These are phyloP conservation scores for Neoboletus magnificus DNA, from an alignment of 768 basidiomycete genomes.

Conservation along the genomic window DNA sequence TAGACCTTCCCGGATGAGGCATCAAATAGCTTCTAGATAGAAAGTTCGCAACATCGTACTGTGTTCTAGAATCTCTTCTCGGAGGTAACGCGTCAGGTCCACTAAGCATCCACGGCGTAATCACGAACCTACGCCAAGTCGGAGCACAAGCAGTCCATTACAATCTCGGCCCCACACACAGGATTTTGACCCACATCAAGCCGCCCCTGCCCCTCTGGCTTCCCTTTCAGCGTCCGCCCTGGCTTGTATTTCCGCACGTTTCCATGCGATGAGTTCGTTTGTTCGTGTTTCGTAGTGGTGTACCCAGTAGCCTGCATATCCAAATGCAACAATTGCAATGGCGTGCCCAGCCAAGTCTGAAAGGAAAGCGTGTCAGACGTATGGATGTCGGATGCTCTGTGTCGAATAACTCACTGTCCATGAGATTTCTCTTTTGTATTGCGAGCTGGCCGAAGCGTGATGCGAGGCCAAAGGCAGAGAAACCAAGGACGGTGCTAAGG, in stretches of 20 bases:
- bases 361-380: not conserved
- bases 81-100: constrained; percentile 4
- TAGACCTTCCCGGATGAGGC: constrained; percentile 1
- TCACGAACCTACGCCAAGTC: constrained; percentile 23
- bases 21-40: constrained; percentile 18
- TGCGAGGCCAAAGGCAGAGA: constrained; percentile 79
- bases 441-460: constrained; percentile 84
- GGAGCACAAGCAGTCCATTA: not conserved
- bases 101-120: not conserved
- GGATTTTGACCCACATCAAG: constrained; percentile 14
- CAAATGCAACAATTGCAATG: constrained; percentile 66
- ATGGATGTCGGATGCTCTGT: not conserved
- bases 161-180: not conserved
- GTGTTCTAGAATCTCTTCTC: constrained; percentile 8
- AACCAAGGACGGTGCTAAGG: constrained; percentile 68
- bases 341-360: constrained; percentile 72
- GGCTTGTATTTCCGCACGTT: constrained; percentile 56
- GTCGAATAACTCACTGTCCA: constrained; percentile 61
- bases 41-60: constrained; percentile 10
- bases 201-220: constrained; percentile 17
- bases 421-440: constrained; percentile 75
- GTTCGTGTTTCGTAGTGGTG: constrained; percentile 66
- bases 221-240: constrained; percentile 33
- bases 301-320: constrained; percentile 72
- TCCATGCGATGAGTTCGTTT: constrained; percentile 57